phyloP scores from a whole-genome alignment of 2,329 filamentous ascomycete species.

The Rutstroemia sp. region DNA sequence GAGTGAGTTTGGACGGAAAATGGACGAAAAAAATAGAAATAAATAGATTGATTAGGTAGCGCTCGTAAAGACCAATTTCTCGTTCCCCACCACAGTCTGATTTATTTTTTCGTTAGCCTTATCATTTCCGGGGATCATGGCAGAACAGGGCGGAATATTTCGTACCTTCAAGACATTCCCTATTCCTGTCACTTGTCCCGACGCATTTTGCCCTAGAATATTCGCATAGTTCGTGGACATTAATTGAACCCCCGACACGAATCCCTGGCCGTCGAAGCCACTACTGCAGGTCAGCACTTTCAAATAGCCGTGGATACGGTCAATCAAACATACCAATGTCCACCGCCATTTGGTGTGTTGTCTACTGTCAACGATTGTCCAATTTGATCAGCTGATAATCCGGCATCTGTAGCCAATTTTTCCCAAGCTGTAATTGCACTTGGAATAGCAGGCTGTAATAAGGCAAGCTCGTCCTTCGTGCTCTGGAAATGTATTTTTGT shows the following conservation, averaged over 20 bases:
- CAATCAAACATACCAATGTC: conserved; percentile 35
- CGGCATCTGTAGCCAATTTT: conserved; percentile 36
- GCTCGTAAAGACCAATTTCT: conserved; percentile 18
- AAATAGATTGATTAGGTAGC: not conserved
- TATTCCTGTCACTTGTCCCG: conserved; percentile 42
- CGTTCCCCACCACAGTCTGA: conserved; percentile 21
- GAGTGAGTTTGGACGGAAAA: not conserved
- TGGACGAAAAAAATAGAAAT: not conserved
- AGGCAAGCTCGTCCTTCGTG: conserved; percentile 42
- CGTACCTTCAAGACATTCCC: conserved; percentile 38
- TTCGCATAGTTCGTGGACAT: conserved; percentile 45
- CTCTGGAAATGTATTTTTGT: conserved; percentile 51
- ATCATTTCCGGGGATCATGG: not conserved
- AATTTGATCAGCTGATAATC: conserved; percentile 38
- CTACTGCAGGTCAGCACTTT: conserved; percentile 18
- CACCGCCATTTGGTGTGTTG: conserved; percentile 46
- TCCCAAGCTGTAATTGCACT: conserved; percentile 44
- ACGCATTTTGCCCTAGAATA: conserved; percentile 43
- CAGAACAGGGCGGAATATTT: conserved; percentile 1
- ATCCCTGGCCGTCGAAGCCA: conserved; percentile 47
- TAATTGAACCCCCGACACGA: conserved; percentile 50
- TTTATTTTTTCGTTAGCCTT: not conserved
- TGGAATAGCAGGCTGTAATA: conserved; percentile 41
- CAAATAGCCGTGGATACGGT: not conserved
- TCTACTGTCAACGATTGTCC: conserved; percentile 49